These are phyloP conservation scores for Paraconiothyrium brasiliense DNA, from an alignment of 2,329 filamentous ascomycete genomes.

Conservation along the genomic window DNA sequence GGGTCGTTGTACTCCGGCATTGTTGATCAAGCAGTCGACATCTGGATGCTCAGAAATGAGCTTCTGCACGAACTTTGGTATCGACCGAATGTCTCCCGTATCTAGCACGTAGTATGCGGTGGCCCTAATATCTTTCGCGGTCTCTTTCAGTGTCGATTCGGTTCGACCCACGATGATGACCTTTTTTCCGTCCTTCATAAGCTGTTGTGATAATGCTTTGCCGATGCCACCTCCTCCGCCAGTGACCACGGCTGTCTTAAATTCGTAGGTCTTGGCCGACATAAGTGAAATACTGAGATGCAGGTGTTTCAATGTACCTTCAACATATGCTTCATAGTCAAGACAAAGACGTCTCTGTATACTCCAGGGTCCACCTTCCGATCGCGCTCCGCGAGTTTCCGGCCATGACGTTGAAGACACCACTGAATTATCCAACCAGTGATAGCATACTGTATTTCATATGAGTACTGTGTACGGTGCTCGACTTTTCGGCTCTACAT, in stretches of 20 bases:
- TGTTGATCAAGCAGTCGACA: constrained; percentile 68
- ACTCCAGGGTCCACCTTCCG: background rate
- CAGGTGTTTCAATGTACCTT: background rate
- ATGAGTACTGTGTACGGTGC: background rate
- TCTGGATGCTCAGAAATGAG: constrained; percentile 62
- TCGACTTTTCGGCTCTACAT: background rate
- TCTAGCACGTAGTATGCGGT: constrained; percentile 64
- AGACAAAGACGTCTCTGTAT: background rate
- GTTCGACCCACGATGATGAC: constrained; percentile 63
- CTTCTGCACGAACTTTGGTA: constrained; percentile 57
- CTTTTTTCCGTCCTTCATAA: constrained; percentile 41
- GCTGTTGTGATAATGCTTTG: constrained; percentile 57
- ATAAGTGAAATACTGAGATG: constrained; percentile 10
- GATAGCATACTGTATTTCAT: background rate
- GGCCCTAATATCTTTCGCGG: constrained; percentile 57
- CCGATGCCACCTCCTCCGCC: constrained; percentile 63
- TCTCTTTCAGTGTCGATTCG: constrained; percentile 60
- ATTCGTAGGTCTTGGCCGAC: constrained; percentile 39
- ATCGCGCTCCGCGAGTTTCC: background rate
- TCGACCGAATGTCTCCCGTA: constrained; percentile 56
- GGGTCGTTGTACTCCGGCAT: constrained; percentile 66
- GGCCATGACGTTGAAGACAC: constrained; percentile 4
- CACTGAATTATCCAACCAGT: background rate
- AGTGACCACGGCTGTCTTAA: constrained; percentile 55
- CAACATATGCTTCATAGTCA: background rate